Evolutionary conservation across 495 filamentous ascomycete species (phyloP).

Genomic region (Talaromyces borbonicus): DNA sequence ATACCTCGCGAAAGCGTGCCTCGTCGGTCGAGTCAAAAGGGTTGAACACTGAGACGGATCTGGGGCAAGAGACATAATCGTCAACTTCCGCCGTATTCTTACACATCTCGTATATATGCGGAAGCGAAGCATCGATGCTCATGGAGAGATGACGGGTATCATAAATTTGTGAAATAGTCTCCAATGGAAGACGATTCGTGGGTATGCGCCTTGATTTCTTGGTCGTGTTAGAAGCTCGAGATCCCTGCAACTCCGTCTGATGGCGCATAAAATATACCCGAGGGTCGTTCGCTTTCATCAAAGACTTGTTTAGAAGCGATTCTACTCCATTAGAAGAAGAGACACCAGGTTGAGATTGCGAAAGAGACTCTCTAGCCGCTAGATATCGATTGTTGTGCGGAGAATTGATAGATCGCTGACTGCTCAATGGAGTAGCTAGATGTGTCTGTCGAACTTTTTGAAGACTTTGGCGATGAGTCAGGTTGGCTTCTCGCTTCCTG

Average conservation of each 20-base stretch:
- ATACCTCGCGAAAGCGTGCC: not conserved
- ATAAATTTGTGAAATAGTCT: slow-evolving; percentile 24
- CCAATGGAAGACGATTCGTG: slow-evolving; percentile 23
- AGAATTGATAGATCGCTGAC: slow-evolving; percentile 11
- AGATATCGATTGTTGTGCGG: slow-evolving; percentile 30
- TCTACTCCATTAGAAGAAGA: not conserved
- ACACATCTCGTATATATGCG: slow-evolving; percentile 2
- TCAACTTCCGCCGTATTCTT: slow-evolving; percentile 8
- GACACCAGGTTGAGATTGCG: slow-evolving; percentile 4
- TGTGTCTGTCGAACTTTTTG: slow-evolving; percentile 1
- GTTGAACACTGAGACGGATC: not conserved
- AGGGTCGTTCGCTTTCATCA: slow-evolving; percentile 22
- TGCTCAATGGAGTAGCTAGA: slow-evolving; percentile 5
- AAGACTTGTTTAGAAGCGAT: slow-evolving; percentile 6
- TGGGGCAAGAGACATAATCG: slow-evolving; percentile 13
- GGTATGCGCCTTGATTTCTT: slow-evolving; percentile 16
- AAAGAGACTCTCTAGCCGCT: slow-evolving; percentile 27
- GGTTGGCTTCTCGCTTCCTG: slow-evolving; percentile 31
- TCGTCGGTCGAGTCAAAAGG: slow-evolving; percentile 10
- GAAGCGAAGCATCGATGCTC: slow-evolving; percentile 5
- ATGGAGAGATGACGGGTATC: slow-evolving; percentile 20
- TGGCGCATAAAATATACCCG: slow-evolving; percentile 29
- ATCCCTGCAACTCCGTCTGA: not conserved
- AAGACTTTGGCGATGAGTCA: slow-evolving; percentile 15
- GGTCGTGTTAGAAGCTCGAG: slow-evolving; percentile 8